Evolutionary conservation across 495 filamentous ascomycete species (phyloP).

Genomic region (Talaromyces stipitatus): DNA sequence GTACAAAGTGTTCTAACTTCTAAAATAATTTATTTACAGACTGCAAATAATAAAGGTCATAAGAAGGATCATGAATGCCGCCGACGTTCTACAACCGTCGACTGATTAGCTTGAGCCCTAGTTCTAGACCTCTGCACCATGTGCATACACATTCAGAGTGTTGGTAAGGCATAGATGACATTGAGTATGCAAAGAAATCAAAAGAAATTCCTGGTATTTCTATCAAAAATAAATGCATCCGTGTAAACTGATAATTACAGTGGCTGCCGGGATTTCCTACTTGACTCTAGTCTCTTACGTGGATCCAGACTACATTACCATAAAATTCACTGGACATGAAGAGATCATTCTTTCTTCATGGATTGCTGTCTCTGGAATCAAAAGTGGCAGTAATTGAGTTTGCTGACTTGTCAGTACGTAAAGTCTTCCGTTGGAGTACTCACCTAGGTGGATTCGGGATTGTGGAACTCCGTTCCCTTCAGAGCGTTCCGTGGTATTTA

Average conservation of each 20-base stretch:
- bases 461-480: not conserved
- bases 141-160: not conserved
- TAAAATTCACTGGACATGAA: not conserved
- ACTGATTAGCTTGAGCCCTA: no score
- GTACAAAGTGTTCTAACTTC: no score
- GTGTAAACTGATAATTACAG: not conserved
- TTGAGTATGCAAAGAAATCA: no score
- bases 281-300: not conserved
- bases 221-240: no score
- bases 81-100: no score
- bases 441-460: not conserved
- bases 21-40: no score
- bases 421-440: no score
- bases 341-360: conserved; percentile 1
- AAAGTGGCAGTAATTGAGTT: not conserved
- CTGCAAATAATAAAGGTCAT: no score
- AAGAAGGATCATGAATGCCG: no score
- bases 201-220: no score
- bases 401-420: no score
- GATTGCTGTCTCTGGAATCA: not conserved
- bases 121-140: not conserved
- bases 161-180: not conserved
- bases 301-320: not conserved
- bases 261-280: not conserved
- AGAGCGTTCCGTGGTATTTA: not conserved